Evolutionary conservation across 116 monocot species (phyloP).

Genomic region (Iris pallida): DNA sequence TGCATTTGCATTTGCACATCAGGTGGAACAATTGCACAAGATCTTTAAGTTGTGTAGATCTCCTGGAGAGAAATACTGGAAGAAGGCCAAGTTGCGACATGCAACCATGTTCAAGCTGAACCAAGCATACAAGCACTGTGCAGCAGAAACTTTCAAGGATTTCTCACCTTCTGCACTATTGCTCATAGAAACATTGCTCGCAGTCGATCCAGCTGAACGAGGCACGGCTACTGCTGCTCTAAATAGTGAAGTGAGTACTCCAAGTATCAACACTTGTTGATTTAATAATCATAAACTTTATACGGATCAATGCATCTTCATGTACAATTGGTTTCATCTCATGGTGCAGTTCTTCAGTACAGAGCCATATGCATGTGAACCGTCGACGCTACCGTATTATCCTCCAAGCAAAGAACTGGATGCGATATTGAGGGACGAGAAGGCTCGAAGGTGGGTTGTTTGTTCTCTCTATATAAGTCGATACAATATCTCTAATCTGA

Average conservation of each 20-base stretch:
- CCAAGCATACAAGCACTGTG: slow-evolving; percentile 46
- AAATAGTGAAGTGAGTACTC: slow-evolving; percentile 48
- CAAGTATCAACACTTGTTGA: background rate
- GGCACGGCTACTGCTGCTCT: slow-evolving; percentile 69
- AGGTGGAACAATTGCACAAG: slow-evolving; percentile 91
- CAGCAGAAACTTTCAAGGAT: slow-evolving; percentile 64
- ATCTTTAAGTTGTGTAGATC: slow-evolving; percentile 94
- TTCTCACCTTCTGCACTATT: slow-evolving; percentile 53
- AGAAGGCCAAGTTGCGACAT: slow-evolving; percentile 64
- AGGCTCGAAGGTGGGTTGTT: slow-evolving; percentile 46
- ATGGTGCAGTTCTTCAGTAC: slow-evolving; percentile 65
- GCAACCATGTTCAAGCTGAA: slow-evolving; percentile 61
- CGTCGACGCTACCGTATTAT: slow-evolving; percentile 66
- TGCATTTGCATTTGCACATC: background rate
- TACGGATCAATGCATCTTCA: background rate
- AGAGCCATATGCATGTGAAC: slow-evolving; percentile 69
- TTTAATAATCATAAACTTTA: background rate
- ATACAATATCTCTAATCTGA: background rate
- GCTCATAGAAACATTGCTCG: slow-evolving; percentile 65
- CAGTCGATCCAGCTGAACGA: slow-evolving; percentile 60
- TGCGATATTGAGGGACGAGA: slow-evolving; percentile 57
- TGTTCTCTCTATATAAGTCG: background rate
- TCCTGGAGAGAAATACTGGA: slow-evolving; percentile 72
- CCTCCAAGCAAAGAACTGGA: slow-evolving; percentile 94
- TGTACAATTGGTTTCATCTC: background rate